Evolutionary conservation across 2,329 filamentous ascomycete genomes (phyloP).

Genomic region (Colletotrichum tabaci): DNA sequence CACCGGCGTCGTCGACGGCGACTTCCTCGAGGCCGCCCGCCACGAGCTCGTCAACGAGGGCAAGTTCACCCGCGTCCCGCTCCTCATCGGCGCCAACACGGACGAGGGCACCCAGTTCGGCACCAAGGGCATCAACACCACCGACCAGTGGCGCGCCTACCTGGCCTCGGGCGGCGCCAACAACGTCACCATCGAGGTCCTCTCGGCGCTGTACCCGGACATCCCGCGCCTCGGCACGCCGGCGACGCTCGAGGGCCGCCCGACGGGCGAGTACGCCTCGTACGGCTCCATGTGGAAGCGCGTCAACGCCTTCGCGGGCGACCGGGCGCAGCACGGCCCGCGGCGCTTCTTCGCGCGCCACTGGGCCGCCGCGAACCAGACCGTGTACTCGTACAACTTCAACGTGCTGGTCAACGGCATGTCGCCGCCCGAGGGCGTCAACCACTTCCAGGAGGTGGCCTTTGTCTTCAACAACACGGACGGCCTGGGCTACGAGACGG

Average conservation of each 20-base stretch:
- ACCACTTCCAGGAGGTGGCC: slow-evolving; percentile 50
- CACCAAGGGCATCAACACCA: slow-evolving; percentile 67
- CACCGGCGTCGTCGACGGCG: slow-evolving; percentile 52
- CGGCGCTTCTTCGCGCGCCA: slow-evolving; percentile 67
- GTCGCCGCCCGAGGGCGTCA: slow-evolving; percentile 44
- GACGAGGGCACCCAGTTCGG: slow-evolving; percentile 75
- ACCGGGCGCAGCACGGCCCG: slow-evolving; percentile 68
- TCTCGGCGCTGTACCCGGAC: slow-evolving; percentile 65
- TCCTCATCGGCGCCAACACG: slow-evolving; percentile 74
- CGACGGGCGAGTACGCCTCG: slow-evolving; percentile 42
- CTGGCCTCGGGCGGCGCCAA: slow-evolving; percentile 49
- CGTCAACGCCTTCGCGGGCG: slow-evolving; percentile 67
- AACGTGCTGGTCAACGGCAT: slow-evolving; percentile 52
- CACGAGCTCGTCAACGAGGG: slow-evolving; percentile 69
- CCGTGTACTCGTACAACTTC: slow-evolving; percentile 70
- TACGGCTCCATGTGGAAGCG: slow-evolving; percentile 68
- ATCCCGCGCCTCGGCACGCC: slow-evolving; percentile 64
- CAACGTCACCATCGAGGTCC: slow-evolving; percentile 49
- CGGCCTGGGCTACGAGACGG: slow-evolving; percentile 64
- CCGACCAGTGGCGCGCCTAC: slow-evolving; percentile 63
- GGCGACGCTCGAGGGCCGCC: slow-evolving; percentile 53
- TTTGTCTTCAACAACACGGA: slow-evolving; percentile 66
- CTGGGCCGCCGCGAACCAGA: slow-evolving; percentile 63
- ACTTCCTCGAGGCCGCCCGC: slow-evolving; percentile 58
- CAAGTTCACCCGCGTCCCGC: slow-evolving; percentile 74